Conservation (phyloP, 164 flowering plant genomes). For the Stephania cephalantha region DNA sequence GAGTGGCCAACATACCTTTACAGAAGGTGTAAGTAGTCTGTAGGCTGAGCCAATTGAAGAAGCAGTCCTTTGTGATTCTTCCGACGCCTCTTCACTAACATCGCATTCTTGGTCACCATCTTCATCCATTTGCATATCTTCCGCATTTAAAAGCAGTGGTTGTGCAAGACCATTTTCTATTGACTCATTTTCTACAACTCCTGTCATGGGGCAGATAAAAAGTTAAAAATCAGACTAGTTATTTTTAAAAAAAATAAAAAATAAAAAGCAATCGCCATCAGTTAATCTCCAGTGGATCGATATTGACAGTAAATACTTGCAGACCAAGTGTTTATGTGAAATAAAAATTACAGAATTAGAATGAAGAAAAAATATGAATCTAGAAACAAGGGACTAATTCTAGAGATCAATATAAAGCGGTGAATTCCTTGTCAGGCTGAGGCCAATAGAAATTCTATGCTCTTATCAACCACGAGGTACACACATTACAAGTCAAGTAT, state of each 20-base stretch:
- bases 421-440: too few relatives aligned
- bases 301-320: neutral
- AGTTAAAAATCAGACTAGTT: too few relatives aligned
- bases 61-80: slow-evolving; percentile 39
- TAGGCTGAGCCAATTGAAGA: slow-evolving; percentile 57
- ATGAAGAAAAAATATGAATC: too few relatives aligned
- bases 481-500: too few relatives aligned
- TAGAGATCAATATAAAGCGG: too few relatives aligned
- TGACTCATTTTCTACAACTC: slow-evolving; percentile 12
- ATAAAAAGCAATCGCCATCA: neutral
- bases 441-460: too few relatives aligned
- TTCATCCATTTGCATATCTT: slow-evolving; percentile 37
- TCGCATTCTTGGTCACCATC: slow-evolving; percentile 46
- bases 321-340: neutral
- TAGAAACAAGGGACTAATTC: neutral
- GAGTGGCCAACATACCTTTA: slow-evolving; percentile 31
- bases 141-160: slow-evolving; percentile 41
- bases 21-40: slow-evolving; percentile 59
- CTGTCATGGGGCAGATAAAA: slow-evolving; percentile 9
- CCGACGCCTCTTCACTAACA: slow-evolving; percentile 46
- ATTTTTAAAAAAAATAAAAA: neutral
- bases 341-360: too few relatives aligned
- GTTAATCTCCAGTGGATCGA: neutral
- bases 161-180: slow-evolving; percentile 43
- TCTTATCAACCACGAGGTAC: too few relatives aligned